Evolutionary conservation across 2,329 filamentous ascomycete genomes (phyloP), one percentile per base, ranked within the genome.

Genomic region (Colletotrichum tropicicola): DNA sequence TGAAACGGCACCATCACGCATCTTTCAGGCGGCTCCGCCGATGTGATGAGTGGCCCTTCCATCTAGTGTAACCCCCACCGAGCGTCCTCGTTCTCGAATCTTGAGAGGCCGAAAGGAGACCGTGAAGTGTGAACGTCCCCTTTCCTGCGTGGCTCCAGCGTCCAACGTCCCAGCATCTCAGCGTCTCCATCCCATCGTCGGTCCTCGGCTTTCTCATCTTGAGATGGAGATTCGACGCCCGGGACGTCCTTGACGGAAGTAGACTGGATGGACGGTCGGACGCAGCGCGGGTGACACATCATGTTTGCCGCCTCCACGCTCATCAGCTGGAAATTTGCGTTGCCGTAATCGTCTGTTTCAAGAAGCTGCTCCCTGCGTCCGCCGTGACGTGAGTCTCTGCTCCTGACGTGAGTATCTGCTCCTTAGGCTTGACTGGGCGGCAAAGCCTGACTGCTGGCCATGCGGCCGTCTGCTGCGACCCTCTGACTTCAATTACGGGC

Each of bases 1-100:
- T 65, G 61, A 65, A 65, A 65, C 61, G 56, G 56, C 49, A 32
- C 48, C 56, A 60, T 19, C 61, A 64, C 56, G 56, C 61, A 64
- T 60, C 48, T 60, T 54, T 55, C 56, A 60, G 61, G 61, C 61
- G 61, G 61, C 61, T 64, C 56, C 48, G 56, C 48, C 41, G 21
- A 41, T 6, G 2, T n/a, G 45, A n/a, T 17, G 6, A n/a, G n/a
- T n/a, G n/a, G n/a, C n/a, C n/a, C n/a, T n/a, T n/a, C n/a, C n/a
- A n/a, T n/a, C n/a, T n/a, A n/a, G n/a, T n/a, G n/a, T n/a, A n/a
- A n/a, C n/a, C n/a, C n/a, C n/a, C n/a, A n/a, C n/a, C n/a, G n/a
- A n/a, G n/a, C n/a, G n/a, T n/a, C n/a, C n/a, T n/a, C n/a, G n/a
- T n/a, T n/a, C n/a, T n/a, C n/a, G n/a, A n/a, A n/a, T n/a, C n/a